Evolutionary conservation across 1,284 basidiomycete genomes (phyloP), one percentile per base, ranked within the genome.

Genomic region (Salmacisia buchloeana): DNA sequence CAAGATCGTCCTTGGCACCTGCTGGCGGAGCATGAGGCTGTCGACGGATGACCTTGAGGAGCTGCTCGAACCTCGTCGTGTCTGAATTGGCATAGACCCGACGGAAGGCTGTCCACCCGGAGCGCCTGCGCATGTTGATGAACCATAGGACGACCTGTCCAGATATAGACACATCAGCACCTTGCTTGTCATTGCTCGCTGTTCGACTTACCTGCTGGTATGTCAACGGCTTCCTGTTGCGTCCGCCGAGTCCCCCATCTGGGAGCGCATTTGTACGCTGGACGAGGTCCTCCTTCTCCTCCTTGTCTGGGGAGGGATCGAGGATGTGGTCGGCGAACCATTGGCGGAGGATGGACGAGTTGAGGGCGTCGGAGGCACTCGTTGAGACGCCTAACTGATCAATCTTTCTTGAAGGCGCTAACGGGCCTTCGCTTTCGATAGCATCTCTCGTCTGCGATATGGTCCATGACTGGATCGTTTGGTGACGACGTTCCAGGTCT

Each of bases 61-160:
- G 69, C 36, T 33, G 69, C 68, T 0, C 63, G 59, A 9, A 45
- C 27, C 21, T 54, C 12, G 29, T 21, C 4, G 57, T 68, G 34
- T 74, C 71, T n/a, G 63, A 62, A 15, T 59, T 38, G 0, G 71
- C 71, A 31, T 69, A 78, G 12, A 64, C 65, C 23, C 67, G 68
- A 2, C 66, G 56, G 61, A 77, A 77, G 13, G 60, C 21, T 2
- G 74, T 73, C 75, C 76, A 79, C 18, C 75, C 74, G 5, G 68
- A 73, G 15, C 77, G 73, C 6, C 77, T 70, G 49, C 77, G 73
- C 18, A 71, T 68, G 61, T 79, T 79, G 63, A 76, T 79, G 68
- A 76, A 79, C 77, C 77, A 79, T 0, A 77, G 66, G 5, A 65
- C 67, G 54, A 70, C 69, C 39, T 76, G 75, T 39, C 65, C 41